Evolutionary conservation across 208 protist genomes (phyloP).

Genomic region (Borovskyia barvae): DNA sequence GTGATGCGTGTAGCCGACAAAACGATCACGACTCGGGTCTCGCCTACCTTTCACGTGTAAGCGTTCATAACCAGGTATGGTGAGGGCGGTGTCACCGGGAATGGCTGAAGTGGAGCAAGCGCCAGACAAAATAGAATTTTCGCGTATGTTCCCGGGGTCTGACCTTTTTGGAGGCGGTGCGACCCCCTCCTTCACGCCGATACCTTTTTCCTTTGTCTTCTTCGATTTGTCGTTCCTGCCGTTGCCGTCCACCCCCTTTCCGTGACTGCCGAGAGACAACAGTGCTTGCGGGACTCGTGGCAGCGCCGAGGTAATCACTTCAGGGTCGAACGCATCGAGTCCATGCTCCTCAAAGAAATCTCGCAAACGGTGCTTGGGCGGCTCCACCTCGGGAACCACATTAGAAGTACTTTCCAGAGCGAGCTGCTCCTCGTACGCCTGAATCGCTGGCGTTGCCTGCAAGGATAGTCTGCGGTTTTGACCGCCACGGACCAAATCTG

Average conservation of each 20-base stretch:
- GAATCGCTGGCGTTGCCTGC: slow-evolving; percentile 5
- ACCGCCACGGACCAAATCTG: slow-evolving; percentile 2
- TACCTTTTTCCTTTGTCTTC: neutral
- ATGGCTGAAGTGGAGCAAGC: neutral
- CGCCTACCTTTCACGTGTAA: slow-evolving; percentile 51
- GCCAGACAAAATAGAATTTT: no score
- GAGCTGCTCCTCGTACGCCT: slow-evolving; percentile 4
- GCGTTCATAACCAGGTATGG: slow-evolving; percentile 33
- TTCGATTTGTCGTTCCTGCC: neutral
- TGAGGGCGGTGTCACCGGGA: neutral
- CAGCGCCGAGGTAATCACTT: no score
- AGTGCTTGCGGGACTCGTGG: no score
- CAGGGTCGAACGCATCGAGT: slow-evolving; percentile 48
- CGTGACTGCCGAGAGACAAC: no score
- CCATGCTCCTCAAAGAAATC: slow-evolving; percentile 76
- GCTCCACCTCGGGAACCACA: slow-evolving; percentile 15
- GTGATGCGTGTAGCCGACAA: slow-evolving; percentile 23
- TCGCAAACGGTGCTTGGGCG: slow-evolving; percentile 17
- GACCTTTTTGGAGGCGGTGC: no score
- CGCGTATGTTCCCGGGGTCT: no score
- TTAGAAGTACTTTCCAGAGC: slow-evolving; percentile 4
- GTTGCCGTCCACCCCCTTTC: no score
- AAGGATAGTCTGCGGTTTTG: no score
- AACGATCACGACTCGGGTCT: slow-evolving; percentile 14
- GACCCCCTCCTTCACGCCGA: neutral